A percentile compares a stretch with the other conserved stretches of the same genome.
Conservation (phyloP, 169 alveolate species). For the Cytauxzoon felis region DNA sequence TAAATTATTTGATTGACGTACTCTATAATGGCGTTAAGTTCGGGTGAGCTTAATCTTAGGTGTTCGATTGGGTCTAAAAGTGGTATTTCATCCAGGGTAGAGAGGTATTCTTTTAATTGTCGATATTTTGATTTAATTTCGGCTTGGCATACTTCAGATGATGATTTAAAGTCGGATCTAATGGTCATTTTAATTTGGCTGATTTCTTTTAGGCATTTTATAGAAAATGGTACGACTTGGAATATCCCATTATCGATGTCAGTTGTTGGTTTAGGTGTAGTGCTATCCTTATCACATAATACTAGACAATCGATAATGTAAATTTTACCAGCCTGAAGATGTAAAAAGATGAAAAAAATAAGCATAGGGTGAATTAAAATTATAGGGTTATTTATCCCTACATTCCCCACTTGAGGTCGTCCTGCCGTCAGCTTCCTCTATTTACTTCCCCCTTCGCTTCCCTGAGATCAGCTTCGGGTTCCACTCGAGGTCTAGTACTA, state of each 20-base stretch:
- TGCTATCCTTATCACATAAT: constrained; percentile 14
- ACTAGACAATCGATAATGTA: constrained; percentile 56
- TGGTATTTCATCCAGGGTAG: constrained; percentile 66
- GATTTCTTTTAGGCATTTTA: constrained; percentile 47
- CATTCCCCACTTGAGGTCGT: too few species aligned
- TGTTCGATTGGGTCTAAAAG: constrained; percentile 89
- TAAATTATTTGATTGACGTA: constrained; percentile 6
- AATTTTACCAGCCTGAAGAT: constrained; percentile 5
- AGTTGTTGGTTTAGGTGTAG: constrained; percentile 31
- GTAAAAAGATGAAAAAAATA: background rate
- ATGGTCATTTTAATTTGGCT: constrained; percentile 50
- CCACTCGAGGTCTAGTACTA: too few species aligned
- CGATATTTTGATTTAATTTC: constrained; percentile 30
- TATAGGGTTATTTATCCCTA: too few species aligned
- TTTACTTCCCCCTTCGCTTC: too few species aligned
- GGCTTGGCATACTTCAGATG: constrained; percentile 18
- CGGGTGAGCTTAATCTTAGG: constrained; percentile 82
- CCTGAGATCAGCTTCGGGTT: too few species aligned
- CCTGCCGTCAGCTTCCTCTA: too few species aligned
- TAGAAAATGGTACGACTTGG: constrained; percentile 34
- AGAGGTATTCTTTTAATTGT: constrained; percentile 28
- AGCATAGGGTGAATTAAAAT: too few species aligned
- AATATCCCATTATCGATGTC: constrained; percentile 15
- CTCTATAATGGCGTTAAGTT: constrained; percentile 53
- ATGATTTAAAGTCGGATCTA: constrained; percentile 23